Evolutionary conservation across 1,139 yeast species (phyloP).

Genomic region (Tardiomyces blankii): DNA sequence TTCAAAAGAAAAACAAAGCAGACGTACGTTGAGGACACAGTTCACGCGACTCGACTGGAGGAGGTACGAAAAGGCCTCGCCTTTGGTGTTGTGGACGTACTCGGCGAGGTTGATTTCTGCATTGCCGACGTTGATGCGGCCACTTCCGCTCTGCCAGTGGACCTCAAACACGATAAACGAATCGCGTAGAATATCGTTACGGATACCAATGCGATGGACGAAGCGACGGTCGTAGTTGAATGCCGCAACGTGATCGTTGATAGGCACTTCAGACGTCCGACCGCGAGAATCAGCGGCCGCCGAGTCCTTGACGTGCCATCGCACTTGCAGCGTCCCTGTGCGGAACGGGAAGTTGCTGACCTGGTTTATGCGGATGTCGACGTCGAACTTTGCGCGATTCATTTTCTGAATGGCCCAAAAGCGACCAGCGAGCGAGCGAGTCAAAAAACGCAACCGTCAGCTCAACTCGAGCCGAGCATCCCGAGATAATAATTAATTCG

Average conservation of each 20-base stretch:
- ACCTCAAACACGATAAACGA: slow-evolving; percentile 1
- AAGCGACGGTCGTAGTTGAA: slow-evolving; percentile 35
- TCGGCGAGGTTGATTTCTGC: slow-evolving; percentile 2
- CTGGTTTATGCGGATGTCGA: slow-evolving; percentile 52
- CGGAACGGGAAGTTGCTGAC: slow-evolving; percentile 75
- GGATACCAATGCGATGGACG: slow-evolving; percentile 29
- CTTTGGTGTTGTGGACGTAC: no score
- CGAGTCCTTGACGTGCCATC: slow-evolving; percentile 42
- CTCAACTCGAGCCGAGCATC: no score
- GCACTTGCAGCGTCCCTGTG: slow-evolving; percentile 56
- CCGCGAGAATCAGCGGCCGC: slow-evolving; percentile 33
- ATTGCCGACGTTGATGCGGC: background rate
- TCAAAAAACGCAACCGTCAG: no score
- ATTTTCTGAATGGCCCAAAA: slow-evolving; percentile 1
- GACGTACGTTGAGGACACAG: no score
- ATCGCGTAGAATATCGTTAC: slow-evolving; percentile 5
- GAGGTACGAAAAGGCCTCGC: no score
- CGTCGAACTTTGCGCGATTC: slow-evolving; percentile 40
- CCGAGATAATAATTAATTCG: no score
- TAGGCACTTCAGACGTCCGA: slow-evolving; percentile 33
- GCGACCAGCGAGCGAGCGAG: no score
- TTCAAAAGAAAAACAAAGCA: no score
- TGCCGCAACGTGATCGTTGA: slow-evolving; percentile 37
- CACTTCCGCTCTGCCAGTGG: slow-evolving; percentile 3
- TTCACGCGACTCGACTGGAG: no score